Evolutionary conservation across 345 rosid genomes (phyloP), one percentile per base, ranked within the genome.

Genomic region (Combretum micranthum): DNA sequence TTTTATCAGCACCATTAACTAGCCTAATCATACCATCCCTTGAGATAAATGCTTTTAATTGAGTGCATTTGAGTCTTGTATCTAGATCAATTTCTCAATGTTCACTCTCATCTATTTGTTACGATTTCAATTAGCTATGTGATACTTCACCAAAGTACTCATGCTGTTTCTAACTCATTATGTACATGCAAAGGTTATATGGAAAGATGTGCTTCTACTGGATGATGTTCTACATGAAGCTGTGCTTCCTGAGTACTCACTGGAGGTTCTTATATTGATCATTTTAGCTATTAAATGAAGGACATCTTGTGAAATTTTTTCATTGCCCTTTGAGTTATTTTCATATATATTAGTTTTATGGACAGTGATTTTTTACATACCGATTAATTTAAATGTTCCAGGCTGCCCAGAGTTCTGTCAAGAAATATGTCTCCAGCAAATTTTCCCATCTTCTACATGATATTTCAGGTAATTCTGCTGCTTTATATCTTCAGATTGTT

Each of bases 141-240:
- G 9, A 32, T 32, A 32, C 39, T 32, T 32, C 39, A 32, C 39
- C 39, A 32, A 32, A 4, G 39, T 32, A 4, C 39, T 32, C 9
- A 11, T 7, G 0, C 39, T 32, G 39, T 32, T 32, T 32, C 39
- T 32, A 7, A 32, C 39, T 32, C 9, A 23, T 42, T 42, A 65
- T 56, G 37, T 65, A 63, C 48, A 63, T 65, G 66, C 73, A 93
- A 97, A 88, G 73, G 70, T 78, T 47, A 75, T 94, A 57, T 94
- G 97, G 99, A 76, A 73, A 62, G 96, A 87, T 77, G 96, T 85
- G 42, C 85, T 82, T 47, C 70, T 90, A 62, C 70, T 94, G 86
- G 96, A 90, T 70, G 89, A 82, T 73, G 92, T 82, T 23, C 69
- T 90, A 63, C 72, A 65, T 62, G 95, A 87, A 68, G 90, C 95